Conservation (phyloP, 2,329 filamentous ascomycete genomes). For the Tothia fuscella region DNA sequence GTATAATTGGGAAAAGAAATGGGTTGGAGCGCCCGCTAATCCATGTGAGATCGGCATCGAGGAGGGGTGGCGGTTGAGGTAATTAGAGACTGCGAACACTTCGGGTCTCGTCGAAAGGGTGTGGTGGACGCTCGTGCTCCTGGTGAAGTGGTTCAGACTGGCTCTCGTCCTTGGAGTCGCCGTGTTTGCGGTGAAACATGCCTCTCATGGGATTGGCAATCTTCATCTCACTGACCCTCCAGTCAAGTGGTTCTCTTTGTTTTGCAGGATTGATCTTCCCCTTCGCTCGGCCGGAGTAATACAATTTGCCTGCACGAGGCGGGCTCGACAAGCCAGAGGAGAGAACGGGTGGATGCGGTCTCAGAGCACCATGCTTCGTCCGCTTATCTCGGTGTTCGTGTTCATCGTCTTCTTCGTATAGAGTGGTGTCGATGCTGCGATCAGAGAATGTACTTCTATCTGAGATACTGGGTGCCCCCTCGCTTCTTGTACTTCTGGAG, state of each 20-base stretch:
- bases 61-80: too few relatives aligned
- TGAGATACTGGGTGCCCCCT: conserved; percentile 6
- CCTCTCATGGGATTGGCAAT: conserved; percentile 7
- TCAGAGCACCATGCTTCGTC: conserved; percentile 13
- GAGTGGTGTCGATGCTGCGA: conserved; percentile 4
- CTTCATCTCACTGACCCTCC: conserved; percentile 9
- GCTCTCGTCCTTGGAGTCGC: conserved; percentile 4
- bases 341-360: neutral
- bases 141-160: conserved; percentile 1
- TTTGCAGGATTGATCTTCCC: conserved; percentile 29
- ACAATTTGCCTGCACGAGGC: conserved; percentile 17
- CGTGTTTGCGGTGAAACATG: conserved; percentile 9
- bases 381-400: conserved; percentile 14
- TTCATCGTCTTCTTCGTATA: conserved; percentile 26
- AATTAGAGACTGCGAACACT: too few relatives aligned
- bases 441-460: conserved; percentile 9
- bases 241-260: conserved; percentile 21
- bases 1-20: too few relatives aligned
- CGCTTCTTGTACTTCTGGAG: neutral
- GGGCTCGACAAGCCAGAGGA: conserved; percentile 5
- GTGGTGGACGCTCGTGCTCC: neutral
- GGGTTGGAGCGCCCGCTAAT: too few relatives aligned
- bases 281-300: conserved; percentile 29
- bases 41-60: too few relatives aligned
- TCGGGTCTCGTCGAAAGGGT: neutral